phyloP scores from a whole-genome alignment of 2,329 filamentous ascomycete genomes.

The Ceratocystis eucalypticola region DNA sequence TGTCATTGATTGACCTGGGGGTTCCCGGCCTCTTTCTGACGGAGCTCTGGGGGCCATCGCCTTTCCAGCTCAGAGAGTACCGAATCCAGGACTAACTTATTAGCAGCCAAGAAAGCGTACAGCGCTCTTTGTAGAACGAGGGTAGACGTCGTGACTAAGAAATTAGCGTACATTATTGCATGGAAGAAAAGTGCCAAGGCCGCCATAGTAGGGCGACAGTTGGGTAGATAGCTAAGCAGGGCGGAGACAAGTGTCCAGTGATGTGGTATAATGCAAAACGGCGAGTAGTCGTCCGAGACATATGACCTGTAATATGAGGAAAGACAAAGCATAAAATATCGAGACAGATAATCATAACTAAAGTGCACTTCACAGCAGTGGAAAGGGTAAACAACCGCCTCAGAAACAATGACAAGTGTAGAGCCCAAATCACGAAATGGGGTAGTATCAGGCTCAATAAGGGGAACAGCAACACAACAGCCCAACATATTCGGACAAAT shows the following conservation, averaged over 20 bases:
- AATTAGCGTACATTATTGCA: constrained; percentile 48
- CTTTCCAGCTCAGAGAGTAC: constrained; percentile 45
- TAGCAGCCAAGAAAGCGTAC: constrained; percentile 61
- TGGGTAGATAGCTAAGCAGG: neutral
- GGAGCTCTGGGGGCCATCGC: constrained; percentile 28
- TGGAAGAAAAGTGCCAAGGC: constrained; percentile 27
- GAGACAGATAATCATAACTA: neutral
- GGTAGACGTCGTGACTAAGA: constrained; percentile 50
- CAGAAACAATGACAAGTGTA: no score
- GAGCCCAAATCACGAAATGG: neutral
- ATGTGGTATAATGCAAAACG: neutral
- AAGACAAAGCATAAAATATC: neutral
- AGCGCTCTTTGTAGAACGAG: constrained; percentile 51
- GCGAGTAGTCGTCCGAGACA: neutral
- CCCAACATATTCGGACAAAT: neutral
- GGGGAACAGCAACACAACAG: neutral
- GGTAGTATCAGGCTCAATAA: neutral
- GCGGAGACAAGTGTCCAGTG: neutral
- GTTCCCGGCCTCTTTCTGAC: constrained; percentile 1
- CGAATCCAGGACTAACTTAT: constrained; percentile 48
- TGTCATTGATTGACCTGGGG: neutral
- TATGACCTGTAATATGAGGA: neutral
- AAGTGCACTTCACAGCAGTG: no score
- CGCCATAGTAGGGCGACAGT: neutral
- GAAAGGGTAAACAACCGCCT: no score